Evolutionary conservation across 2,329 filamentous ascomycete species (phyloP).

Genomic region (Paracoccidioides lutzii): DNA sequence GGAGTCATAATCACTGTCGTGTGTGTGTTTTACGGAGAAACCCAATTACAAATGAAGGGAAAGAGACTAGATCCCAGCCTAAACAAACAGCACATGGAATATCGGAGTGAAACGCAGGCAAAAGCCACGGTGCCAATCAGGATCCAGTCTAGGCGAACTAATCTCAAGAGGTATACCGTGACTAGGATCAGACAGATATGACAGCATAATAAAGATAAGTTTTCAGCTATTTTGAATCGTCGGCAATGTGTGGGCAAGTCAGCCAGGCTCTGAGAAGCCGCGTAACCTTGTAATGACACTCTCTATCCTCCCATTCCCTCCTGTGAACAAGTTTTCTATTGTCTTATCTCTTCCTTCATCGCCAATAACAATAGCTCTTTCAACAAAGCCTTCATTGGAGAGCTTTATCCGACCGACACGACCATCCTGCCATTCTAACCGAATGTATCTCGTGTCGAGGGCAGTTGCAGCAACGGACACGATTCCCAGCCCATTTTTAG

Average conservation of each 20-base stretch:
- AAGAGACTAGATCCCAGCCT: background rate
- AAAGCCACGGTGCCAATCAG: background rate
- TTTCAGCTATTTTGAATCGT: background rate
- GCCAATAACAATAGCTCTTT: slow-evolving; percentile 32
- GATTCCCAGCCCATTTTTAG: slow-evolving; percentile 20
- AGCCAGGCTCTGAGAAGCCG: background rate
- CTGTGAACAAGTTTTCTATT: slow-evolving; percentile 23
- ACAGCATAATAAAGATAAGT: background rate
- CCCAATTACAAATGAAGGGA: background rate
- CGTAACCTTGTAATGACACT: slow-evolving; percentile 21
- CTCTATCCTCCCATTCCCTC: slow-evolving; percentile 25
- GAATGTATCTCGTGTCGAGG: slow-evolving; percentile 30
- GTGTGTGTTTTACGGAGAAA: background rate
- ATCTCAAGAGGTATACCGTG: background rate
- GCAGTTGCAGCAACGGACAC: slow-evolving; percentile 23
- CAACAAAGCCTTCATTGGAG: slow-evolving; percentile 27
- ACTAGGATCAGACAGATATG: background rate
- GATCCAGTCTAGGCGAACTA: background rate
- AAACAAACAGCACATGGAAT: background rate
- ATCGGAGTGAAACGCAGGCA: background rate
- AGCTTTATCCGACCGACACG: slow-evolving; percentile 33
- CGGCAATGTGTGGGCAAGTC: background rate
- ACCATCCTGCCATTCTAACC: slow-evolving; percentile 33
- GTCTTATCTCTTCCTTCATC: slow-evolving; percentile 27
- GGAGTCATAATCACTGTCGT: background rate